Evolutionary conservation across 768 basidiomycete genomes (phyloP).

Genomic region (Pleurotus cornucopiae): DNA sequence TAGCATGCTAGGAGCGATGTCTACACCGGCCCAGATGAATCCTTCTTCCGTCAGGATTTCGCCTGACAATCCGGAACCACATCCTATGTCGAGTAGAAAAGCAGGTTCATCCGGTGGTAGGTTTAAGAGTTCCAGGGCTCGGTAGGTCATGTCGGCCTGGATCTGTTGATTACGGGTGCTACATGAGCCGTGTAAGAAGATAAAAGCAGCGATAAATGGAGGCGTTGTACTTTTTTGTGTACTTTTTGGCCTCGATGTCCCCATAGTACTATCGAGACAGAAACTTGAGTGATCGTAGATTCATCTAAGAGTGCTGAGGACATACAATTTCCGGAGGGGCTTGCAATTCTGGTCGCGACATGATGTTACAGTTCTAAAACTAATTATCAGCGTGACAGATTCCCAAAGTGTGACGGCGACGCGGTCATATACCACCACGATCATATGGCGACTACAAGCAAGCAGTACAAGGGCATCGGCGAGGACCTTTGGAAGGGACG

Average conservation of each 20-base stretch:
- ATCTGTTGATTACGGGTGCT: conserved; percentile 96
- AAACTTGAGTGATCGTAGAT: too few species aligned
- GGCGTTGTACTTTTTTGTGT: conserved; percentile 79
- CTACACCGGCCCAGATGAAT: conserved; percentile 89
- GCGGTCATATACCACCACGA: neutral
- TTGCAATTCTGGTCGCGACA: conserved; percentile 87
- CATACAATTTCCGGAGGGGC: conserved; percentile 90
- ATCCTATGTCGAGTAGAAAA: conserved; percentile 92
- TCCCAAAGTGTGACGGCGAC: neutral
- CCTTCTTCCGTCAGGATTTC: conserved; percentile 96
- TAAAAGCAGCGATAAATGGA: conserved; percentile 9
- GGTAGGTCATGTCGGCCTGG: conserved; percentile 95
- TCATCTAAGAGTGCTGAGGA: conserved; percentile 3
- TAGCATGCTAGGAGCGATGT: conserved; percentile 96
- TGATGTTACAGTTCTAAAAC: conserved; percentile 20
- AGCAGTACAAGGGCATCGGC: conserved; percentile 83
- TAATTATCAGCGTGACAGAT: too few species aligned
- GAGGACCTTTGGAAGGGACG: conserved; percentile 96
- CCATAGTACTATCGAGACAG: conserved; percentile 78
- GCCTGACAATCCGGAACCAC: conserved; percentile 94
- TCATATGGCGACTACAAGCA: conserved; percentile 67
- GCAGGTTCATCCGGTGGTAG: conserved; percentile 77
- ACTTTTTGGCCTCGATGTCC: conserved; percentile 92
- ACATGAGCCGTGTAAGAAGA: conserved; percentile 7
- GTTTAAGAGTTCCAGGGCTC: conserved; percentile 88